Conservation (phyloP, 257 asterid species). For the Nicotiana benthamiana region DNA sequence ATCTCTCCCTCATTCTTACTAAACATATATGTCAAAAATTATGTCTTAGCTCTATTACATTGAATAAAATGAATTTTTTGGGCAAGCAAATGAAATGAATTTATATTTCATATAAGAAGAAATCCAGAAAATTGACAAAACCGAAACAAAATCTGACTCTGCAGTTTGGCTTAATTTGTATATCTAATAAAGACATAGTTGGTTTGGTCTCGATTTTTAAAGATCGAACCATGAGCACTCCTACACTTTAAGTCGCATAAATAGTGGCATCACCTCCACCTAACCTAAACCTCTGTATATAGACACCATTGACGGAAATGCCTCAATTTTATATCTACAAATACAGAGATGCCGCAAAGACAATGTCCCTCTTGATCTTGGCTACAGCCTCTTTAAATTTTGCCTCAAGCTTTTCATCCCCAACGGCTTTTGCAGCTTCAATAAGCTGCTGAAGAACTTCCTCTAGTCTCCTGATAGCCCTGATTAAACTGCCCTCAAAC, state of each 20-base stretch:
- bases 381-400: constrained; percentile 89
- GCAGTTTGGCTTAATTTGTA: background rate
- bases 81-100: background rate
- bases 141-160: background rate
- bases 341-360: constrained; percentile 94
- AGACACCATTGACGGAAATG: background rate
- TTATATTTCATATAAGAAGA: background rate
- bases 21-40: background rate
- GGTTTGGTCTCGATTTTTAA: background rate
- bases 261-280: background rate
- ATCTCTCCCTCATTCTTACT: no score
- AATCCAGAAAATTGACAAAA: background rate
- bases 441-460: constrained; percentile 96
- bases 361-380: constrained; percentile 95
- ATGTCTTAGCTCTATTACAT: background rate
- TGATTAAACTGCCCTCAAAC: constrained; percentile 95
- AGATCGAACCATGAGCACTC: background rate
- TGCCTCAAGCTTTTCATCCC: constrained; percentile 73
- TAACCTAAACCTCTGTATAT: background rate
- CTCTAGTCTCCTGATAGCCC: constrained; percentile 94
- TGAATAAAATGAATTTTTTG: background rate
- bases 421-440: constrained; percentile 81
- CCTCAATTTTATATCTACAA: constrained; percentile 26
- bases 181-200: background rate
- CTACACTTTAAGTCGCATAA: background rate